Evolutionary conservation across 352 stramenopile genomes (phyloP).

Genomic region (Phytophthora sansomeana): DNA sequence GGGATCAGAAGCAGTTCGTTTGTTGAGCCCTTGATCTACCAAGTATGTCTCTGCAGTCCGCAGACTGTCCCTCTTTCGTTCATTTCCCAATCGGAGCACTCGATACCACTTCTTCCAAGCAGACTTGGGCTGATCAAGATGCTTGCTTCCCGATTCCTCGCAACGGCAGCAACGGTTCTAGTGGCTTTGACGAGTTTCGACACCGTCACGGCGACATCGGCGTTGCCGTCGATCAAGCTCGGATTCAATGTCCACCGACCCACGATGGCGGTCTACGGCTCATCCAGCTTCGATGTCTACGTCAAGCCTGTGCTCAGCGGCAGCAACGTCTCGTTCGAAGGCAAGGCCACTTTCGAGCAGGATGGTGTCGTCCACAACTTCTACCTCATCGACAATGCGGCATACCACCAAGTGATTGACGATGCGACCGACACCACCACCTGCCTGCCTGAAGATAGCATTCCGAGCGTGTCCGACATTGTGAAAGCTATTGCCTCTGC

Average conservation of each 20-base stretch:
- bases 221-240: constrained; percentile 41
- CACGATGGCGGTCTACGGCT: constrained; percentile 50
- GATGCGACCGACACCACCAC: constrained; percentile 2
- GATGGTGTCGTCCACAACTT: constrained; percentile 48
- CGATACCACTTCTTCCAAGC: neutral
- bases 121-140: constrained; percentile 14
- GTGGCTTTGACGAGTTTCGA: neutral
- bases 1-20: constrained; percentile 30
- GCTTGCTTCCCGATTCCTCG: constrained; percentile 6
- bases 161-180: neutral
- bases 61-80: neutral
- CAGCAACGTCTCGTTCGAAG: constrained; percentile 46
- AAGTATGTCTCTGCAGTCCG: constrained; percentile 1
- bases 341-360: constrained; percentile 40
- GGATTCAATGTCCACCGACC: constrained; percentile 53
- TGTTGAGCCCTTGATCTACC: constrained; percentile 3
- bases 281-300: constrained; percentile 47
- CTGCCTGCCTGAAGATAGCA: constrained; percentile 23
- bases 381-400: constrained; percentile 42
- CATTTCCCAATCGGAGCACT: constrained; percentile 28
- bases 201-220: constrained; percentile 4
- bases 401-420: constrained; percentile 37
- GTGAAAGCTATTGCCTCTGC: constrained; percentile 39
- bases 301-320: constrained; percentile 40
- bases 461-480: constrained; percentile 42